Conservation (phyloP, 2,329 filamentous ascomycete species). For the Zymoseptoria ardabiliae region DNA sequence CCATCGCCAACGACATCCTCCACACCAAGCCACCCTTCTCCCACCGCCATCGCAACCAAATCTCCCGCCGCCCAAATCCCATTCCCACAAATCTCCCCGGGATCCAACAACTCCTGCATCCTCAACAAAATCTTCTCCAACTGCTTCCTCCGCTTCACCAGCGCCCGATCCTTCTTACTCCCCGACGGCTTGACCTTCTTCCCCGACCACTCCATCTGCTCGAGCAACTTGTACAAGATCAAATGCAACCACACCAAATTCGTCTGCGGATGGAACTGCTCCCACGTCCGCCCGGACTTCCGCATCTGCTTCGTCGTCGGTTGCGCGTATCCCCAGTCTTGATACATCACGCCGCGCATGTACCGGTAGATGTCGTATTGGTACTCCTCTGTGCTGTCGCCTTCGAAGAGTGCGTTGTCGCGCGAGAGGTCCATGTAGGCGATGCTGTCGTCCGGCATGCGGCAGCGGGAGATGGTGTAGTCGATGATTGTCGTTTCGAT, state of each 20-base stretch:
- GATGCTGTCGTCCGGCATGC: constrained; percentile 33
- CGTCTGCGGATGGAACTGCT: constrained; percentile 50
- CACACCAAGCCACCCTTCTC: constrained; percentile 30
- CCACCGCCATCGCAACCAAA: constrained; percentile 27
- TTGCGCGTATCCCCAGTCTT: constrained; percentile 36
- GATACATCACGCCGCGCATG: constrained; percentile 38
- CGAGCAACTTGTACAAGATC: constrained; percentile 49
- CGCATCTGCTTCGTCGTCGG: constrained; percentile 15
- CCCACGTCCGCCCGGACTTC: constrained; percentile 36
- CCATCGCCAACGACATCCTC: constrained; percentile 29
- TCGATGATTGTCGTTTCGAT: constrained; percentile 60
- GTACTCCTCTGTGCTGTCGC: constrained; percentile 42
- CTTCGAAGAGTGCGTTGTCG: constrained; percentile 40
- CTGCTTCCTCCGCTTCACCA: constrained; percentile 31
- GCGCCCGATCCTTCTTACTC: constrained; percentile 15
- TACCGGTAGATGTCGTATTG: constrained; percentile 52
- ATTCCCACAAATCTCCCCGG: constrained; percentile 20
- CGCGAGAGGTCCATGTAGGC: constrained; percentile 42
- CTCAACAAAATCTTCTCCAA: constrained; percentile 32
- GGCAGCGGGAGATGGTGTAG: constrained; percentile 59
- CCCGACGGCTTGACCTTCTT: constrained; percentile 13
- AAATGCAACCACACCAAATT: constrained; percentile 60
- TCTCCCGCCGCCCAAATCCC: constrained; percentile 23
- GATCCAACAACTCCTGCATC: constrained; percentile 34
- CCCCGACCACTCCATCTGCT: constrained; percentile 31